Evolutionary conservation across 108 stramenopile species (phyloP).

Genomic region (Fistulifera solaris): DNA sequence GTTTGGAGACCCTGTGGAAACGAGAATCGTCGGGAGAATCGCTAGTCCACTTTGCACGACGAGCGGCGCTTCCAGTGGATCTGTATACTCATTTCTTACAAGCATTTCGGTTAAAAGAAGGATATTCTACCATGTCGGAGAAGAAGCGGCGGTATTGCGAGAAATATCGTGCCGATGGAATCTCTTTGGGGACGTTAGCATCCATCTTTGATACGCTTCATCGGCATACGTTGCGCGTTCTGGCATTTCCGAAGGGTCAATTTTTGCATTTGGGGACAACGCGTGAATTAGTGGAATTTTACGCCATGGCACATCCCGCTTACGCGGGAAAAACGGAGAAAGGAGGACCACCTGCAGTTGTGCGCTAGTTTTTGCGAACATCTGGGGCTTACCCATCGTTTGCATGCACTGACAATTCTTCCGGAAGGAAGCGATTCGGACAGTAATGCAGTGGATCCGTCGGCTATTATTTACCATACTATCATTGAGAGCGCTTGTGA

Average conservation of each 20-base stretch:
- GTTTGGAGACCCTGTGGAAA: conserved; percentile 17
- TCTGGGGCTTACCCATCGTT: neutral
- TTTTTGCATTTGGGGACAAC: conserved; percentile 77
- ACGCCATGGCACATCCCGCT: neutral
- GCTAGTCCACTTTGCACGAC: conserved; percentile 9
- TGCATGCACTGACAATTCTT: neutral
- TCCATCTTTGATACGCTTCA: conserved; percentile 27
- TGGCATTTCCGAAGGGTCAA: conserved; percentile 34
- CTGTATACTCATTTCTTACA: conserved; percentile 54
- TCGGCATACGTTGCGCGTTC: conserved; percentile 23
- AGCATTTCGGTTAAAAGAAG: conserved; percentile 15
- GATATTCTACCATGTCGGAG: neutral
- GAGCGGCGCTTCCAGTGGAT: conserved; percentile 29
- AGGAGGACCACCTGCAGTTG: neutral
- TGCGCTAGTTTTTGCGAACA: neutral
- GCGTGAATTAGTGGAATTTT: conserved; percentile 54
- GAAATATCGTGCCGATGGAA: neutral
- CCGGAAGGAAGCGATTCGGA: too few species aligned
- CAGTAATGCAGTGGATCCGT: neutral
- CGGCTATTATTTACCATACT: conserved; percentile 1
- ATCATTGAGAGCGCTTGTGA: neutral
- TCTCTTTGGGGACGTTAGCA: neutral
- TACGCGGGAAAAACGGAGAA: neutral
- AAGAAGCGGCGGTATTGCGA: neutral
- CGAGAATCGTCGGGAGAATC: conserved; percentile 6